Evolutionary conservation across 2,329 filamentous ascomycete species (phyloP).

Genomic region (Diplodia scrobiculata): DNA sequence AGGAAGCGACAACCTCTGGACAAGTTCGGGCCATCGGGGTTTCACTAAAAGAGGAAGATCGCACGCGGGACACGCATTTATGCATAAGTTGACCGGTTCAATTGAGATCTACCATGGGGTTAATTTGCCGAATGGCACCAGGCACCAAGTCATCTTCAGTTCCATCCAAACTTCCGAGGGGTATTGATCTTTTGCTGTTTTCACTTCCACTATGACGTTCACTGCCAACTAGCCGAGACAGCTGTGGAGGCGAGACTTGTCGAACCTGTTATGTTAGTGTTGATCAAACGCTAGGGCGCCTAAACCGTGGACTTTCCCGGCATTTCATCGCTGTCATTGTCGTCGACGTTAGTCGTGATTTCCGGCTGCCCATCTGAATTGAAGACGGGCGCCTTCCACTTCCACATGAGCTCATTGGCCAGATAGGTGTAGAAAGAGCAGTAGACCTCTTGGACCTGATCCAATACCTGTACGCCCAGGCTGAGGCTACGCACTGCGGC

Average conservation of each 20-base stretch:
- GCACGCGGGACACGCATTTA: not conserved
- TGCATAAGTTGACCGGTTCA: not conserved
- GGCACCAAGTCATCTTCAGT: not conserved
- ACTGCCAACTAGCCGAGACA: not conserved
- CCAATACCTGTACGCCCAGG: constrained; percentile 33
- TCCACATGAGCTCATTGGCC: constrained; percentile 47
- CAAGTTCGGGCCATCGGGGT: not conserved
- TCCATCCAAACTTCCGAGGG: not conserved
- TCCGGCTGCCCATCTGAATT: not conserved
- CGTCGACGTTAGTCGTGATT: not conserved
- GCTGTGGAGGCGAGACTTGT: constrained; percentile 4
- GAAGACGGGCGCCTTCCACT: constrained; percentile 27
- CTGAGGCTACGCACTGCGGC: constrained; percentile 31
- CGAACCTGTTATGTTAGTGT: not conserved
- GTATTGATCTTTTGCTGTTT: not conserved
- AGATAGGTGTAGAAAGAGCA: constrained; percentile 51
- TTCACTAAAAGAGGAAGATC: not conserved
- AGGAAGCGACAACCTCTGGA: not conserved
- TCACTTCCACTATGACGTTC: not conserved
- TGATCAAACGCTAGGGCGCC: constrained; percentile 1
- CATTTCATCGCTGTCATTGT: not conserved
- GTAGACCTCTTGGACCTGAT: constrained; percentile 45
- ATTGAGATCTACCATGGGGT: not conserved
- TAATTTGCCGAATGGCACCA: not conserved
- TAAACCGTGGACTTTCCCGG: not conserved